These are phyloP conservation scores for Blastobotrys capitulatus DNA, from an alignment of 1,139 yeast species.

Conservation along the genomic window DNA sequence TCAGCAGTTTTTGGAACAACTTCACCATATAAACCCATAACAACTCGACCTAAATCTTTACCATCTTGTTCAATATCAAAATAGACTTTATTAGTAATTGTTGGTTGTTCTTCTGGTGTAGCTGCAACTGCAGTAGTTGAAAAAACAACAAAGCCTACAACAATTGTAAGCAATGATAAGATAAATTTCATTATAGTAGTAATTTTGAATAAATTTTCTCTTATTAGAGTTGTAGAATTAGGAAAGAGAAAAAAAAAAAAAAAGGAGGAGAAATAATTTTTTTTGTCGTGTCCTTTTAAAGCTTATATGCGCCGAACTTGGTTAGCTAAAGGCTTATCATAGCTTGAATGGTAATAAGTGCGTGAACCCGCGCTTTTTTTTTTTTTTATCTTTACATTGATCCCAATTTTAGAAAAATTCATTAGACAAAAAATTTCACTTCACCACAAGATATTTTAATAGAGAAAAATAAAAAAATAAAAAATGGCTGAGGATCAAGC, in stretches of 20 bases:
- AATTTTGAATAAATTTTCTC: too few species aligned
- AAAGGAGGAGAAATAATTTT: not conserved
- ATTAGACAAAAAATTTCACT: not conserved
- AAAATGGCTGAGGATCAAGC: not conserved
- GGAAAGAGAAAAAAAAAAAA: not conserved
- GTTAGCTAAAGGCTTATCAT: too few species aligned
- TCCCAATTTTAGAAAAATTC: not conserved
- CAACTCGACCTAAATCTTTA: conserved; percentile 59
- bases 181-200: conserved; percentile 19
- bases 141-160: conserved; percentile 21
- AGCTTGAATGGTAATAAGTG: too few species aligned
- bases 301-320: too few species aligned
- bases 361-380: not conserved
- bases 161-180: conserved; percentile 24
- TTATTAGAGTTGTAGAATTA: not conserved
- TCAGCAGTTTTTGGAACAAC: conserved; percentile 91
- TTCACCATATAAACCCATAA: conserved; percentile 77
- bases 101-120: conserved; percentile 11
- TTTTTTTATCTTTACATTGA: not conserved
- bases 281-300: not conserved
- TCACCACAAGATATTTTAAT: not conserved
- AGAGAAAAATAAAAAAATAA: not conserved
- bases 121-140: conserved; percentile 19
- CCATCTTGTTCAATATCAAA: conserved; percentile 86
- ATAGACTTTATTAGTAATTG: conserved; percentile 67